Base-by-base conservation (phyloP, 2,329 filamentous ascomycete genomes). In the Talaromyces sp. region DNA sequence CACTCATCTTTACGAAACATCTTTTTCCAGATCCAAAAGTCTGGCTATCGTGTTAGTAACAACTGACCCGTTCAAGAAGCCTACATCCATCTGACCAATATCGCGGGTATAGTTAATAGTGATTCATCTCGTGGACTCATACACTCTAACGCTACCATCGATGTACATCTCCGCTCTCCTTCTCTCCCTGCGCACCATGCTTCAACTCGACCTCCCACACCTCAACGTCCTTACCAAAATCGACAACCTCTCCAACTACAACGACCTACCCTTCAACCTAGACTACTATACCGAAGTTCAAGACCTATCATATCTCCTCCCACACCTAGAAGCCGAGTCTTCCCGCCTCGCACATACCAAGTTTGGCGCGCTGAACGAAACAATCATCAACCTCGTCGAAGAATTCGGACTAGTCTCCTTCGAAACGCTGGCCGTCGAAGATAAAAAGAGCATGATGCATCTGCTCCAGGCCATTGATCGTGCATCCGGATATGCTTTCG, bases 231-330 rank as follows among this genome's bases (percentile, higher is more conserved):
- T 99, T 22, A 97, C 92, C 52, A 99, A 99, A 76, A 96, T 99
- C 75, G 94, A 99, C 75, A 97, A 97, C 69, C 81, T 99, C 49
- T 80, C 86, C 32, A 85, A 88, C 47, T 97, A 96, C 68, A 87
- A 90, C 42, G 85, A 90, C 22, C 80, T 99, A 0, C 91, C 92
- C 0, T 97, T 99, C 79, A 96, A 96, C 65, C 86, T 99, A 54
- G 92, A 97, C 61, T 99, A 88, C 74, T 99, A 97, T 72, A 97
- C 94, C 56, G 93, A 99, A 72, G 93, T 97, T 7, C 92, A 99
- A 73, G 91, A 97, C 66, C 82, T 99, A 3, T 84, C 85, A 19
- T 91, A 96, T 62, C 81, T 99, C 11, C 82, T 94, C 0, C 91
- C 91, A 1, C 81, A 87, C 55, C 84, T 99, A 37, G 86, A 91